Evolutionary conservation across 176 grass and related monocot species (phyloP), one percentile per base, ranked within the genome.

Genomic region (Aegilops sharonensis): DNA sequence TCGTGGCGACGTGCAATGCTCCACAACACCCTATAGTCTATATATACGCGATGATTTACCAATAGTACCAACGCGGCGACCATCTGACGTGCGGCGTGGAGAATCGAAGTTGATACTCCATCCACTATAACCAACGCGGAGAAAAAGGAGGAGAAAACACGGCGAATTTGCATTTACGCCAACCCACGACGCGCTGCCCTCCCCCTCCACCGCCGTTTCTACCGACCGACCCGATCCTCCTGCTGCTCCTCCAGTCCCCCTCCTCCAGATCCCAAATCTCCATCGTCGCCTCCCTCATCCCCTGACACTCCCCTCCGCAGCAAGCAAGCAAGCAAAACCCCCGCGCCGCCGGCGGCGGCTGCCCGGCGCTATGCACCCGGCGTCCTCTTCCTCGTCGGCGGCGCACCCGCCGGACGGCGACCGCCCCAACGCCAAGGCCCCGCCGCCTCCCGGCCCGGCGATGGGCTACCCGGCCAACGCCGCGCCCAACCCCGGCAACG

Each of bases 381-480:
- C 89, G 3, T 56, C 85, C 1, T 67, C 87, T 8, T 34, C 88
- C 8, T 72, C 68, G 1, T 50, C 72, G 13, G 7, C 72, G 24
- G 23, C 70, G 5, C 45, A 75, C 27, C 89, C 73, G 48, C 85
- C 77, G 27, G 68, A 86, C 5, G 88, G 72, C 71, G 14, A 67
- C 48, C 81, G 62, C 47, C 60, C 56, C 9, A 37, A 24, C 35
- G 21, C 82, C 81, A 92, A 95, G 48, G 23, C 91, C 20, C 81
- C 90, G 52, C 86, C 75, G 14, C 80, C 87, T 0, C 68, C 86
- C 21, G 30, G 59, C 32, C 89, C 85, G 8, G 92, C 91, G 81
- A 94, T 92, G 91, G 92, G 92, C 34, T 97, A 97, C 76, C 94
- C 94, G 1, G 86, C 89, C 18, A 91, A 91, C 75, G 73, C 77